Evolutionary conservation across 2,329 filamentous ascomycete species (phyloP).

Genomic region (Huntiella savannae): DNA sequence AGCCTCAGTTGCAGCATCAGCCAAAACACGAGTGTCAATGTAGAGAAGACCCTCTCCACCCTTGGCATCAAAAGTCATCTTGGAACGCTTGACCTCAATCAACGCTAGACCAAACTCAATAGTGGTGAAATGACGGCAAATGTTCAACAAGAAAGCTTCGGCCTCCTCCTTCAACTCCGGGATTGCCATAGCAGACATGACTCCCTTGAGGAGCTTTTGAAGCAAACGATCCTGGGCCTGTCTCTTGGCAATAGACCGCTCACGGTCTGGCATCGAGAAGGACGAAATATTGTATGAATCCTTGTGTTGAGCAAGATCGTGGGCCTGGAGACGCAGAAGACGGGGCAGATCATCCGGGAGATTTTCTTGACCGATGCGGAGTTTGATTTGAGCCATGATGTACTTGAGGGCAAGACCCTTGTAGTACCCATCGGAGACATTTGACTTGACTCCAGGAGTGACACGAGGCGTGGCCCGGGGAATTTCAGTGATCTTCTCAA

Average conservation of each 20-base stretch:
- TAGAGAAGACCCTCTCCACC: constrained; percentile 73
- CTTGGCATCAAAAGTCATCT: constrained; percentile 63
- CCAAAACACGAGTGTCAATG: constrained; percentile 71
- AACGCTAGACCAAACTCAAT: constrained; percentile 78
- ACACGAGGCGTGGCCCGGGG: constrained; percentile 36
- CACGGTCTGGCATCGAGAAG: constrained; percentile 57
- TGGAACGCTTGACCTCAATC: constrained; percentile 56
- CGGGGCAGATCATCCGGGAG: constrained; percentile 78
- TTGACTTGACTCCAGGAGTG: constrained; percentile 23
- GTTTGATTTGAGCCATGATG: constrained; percentile 73
- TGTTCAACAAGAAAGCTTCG: constrained; percentile 52
- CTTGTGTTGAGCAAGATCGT: constrained; percentile 60
- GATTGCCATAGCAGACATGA: constrained; percentile 69
- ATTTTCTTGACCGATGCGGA: constrained; percentile 72
- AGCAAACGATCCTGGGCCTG: constrained; percentile 63
- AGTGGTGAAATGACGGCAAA: constrained; percentile 79
- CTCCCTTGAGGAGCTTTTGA: constrained; percentile 74
- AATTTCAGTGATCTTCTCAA: constrained; percentile 68
- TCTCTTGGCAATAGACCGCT: constrained; percentile 74
- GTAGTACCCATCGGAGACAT: constrained; percentile 61
- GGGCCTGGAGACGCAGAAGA: constrained; percentile 69
- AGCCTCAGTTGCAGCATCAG: constrained; percentile 77
- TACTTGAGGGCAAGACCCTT: constrained; percentile 84
- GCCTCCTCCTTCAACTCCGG: constrained; percentile 64
- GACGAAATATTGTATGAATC: constrained; percentile 49